phyloP scores from a whole-genome alignment of 768 basidiomycete species.

The Mycena crocata region DNA sequence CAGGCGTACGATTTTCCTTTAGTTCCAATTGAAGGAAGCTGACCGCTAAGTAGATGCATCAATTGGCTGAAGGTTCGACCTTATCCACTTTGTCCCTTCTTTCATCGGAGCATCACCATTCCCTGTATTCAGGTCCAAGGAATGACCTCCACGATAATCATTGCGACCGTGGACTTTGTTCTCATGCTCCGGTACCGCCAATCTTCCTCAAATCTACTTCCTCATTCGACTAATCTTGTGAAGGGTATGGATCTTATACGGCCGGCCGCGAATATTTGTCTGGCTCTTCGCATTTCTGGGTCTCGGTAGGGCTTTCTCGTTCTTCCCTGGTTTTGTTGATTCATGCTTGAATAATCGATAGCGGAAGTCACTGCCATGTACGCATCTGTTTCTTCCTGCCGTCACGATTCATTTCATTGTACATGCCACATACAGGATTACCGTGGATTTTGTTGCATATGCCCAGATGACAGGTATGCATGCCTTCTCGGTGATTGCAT shows the following conservation, averaged over 20 bases:
- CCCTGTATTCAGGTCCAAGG: constrained; percentile 3
- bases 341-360: background rate
- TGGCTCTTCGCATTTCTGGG: constrained; percentile 9
- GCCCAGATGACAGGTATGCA: constrained; percentile 11
- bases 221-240: background rate
- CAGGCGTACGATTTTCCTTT: constrained; percentile 9
- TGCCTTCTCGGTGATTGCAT: background rate
- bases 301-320: background rate
- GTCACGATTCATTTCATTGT: too few species aligned
- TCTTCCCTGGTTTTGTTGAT: background rate
- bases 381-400: background rate
- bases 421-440: background rate
- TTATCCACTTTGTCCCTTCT: background rate
- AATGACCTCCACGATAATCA: constrained; percentile 10
- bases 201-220: background rate
- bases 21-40: background rate
- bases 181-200: constrained; percentile 2
- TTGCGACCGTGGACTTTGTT: constrained; percentile 14
- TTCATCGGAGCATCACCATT: too few species aligned
- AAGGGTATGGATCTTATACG: constrained; percentile 23
- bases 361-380: constrained; percentile 11
- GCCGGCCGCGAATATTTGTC: background rate
- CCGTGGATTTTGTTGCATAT: constrained; percentile 16
- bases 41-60: background rate
- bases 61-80: constrained; percentile 11